Base-by-base conservation (phyloP, 1,284 basidiomycete genomes). In the Tilletia indica region DNA sequence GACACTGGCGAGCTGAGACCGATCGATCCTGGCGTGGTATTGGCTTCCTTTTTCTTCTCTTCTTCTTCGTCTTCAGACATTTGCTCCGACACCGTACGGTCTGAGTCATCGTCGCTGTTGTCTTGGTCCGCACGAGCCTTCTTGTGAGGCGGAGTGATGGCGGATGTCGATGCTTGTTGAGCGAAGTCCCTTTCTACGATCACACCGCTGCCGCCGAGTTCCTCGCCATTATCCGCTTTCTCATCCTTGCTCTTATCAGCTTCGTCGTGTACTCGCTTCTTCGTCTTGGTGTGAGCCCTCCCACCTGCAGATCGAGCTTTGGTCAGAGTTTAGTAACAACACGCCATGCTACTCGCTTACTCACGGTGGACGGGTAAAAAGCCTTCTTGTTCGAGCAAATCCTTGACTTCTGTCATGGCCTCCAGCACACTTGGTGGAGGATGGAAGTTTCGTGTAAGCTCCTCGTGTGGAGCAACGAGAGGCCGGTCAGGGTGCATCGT, bases 361-460 rank as follows among this genome's bases (percentile, higher is more conserved):
- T 64, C 34, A 64, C 61, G 61, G 38, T 64, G 61, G 12, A 9
- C 14, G 19, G 61, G 61, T 12, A 64, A n/a, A 8, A 64, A 38
- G 16, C 38, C 61, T 39, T 64, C 61, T 6, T 19, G 34, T 2
- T 64, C 61, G 14, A 64, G 19, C 61, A 36, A 14, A 6, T 64
- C 61, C 31, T 34, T 34, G 9, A 64, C 34, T 34, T 8, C 31
- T 21, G 16, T 36, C 61, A 49, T 34, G 9, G 45, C 45, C 66
- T 67, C 66, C 16, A 67, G 42, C 6, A 67, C 66, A 31, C 45
- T 48, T 19, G 38, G 45, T 31, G 66, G 66, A 6, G 66, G 66
- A 25, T 67, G 39, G 66, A 67, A 67, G 45, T 47, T 16, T 11
- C 47, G n/a, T 11, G 25, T 49, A 6, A 67, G 42, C 21, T 67